phyloP scores from a whole-genome alignment of 306 rosid genomes.

The Rosa multiflora region DNA sequence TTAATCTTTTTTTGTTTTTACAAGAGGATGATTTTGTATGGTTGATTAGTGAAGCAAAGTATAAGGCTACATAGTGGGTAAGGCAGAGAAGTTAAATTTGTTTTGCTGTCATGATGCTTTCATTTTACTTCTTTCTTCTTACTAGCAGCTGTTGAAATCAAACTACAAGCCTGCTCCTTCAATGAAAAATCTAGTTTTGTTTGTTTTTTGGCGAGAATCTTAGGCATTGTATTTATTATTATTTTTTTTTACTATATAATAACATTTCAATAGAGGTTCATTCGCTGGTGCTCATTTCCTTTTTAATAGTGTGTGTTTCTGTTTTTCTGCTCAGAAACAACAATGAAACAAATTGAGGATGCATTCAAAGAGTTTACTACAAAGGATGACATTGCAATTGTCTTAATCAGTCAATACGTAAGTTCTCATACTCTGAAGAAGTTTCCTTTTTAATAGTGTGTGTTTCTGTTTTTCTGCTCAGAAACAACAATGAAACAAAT shows the following conservation, averaged over 20 bases:
- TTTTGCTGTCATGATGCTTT: not conserved
- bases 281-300: not conserved
- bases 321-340: slow-evolving; percentile 55
- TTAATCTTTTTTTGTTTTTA: not conserved
- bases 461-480: slow-evolving; percentile 24
- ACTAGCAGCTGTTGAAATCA: not conserved
- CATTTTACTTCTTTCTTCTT: not conserved
- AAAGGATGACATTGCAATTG: slow-evolving; percentile 79
- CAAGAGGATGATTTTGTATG: not conserved
- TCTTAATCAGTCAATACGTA: slow-evolving; percentile 94
- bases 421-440: slow-evolving; percentile 32
- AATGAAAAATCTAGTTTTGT: not conserved
- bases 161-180: not conserved
- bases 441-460: slow-evolving; percentile 1
- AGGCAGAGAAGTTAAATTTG: not conserved
- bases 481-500: slow-evolving; percentile 90
- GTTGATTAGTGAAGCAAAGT: not conserved
- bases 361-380: slow-evolving; percentile 90
- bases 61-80: not conserved
- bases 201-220: not conserved
- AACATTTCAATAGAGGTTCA: not conserved
- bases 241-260: not conserved
- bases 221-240: not conserved
- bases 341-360: slow-evolving; percentile 91
- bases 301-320: slow-evolving; percentile 7